phyloP scores from a whole-genome alignment of 2,329 filamentous ascomycete species.

The Ceratocystis cubensis region DNA sequence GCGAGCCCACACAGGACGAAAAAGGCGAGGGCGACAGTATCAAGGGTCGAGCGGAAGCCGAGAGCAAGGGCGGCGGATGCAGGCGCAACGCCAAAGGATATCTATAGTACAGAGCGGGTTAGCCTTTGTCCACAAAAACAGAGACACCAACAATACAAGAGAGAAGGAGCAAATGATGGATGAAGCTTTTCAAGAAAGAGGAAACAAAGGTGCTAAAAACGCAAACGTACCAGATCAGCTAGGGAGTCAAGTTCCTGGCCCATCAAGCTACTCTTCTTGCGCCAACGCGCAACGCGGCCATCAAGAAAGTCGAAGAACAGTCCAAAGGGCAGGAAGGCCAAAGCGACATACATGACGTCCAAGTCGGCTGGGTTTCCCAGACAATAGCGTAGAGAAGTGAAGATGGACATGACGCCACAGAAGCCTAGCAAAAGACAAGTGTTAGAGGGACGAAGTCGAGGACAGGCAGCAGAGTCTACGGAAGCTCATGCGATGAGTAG shows the following conservation, averaged over 20 bases:
- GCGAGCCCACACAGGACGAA: slow-evolving; percentile 94
- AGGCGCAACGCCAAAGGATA: slow-evolving; percentile 89
- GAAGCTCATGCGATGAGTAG: not conserved
- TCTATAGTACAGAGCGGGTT: slow-evolving; percentile 38
- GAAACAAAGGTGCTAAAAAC: not conserved
- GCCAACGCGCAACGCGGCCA: slow-evolving; percentile 90
- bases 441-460: not conserved
- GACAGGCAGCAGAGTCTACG: not conserved
- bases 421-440: slow-evolving; percentile 39
- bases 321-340: slow-evolving; percentile 80
- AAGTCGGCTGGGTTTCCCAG: slow-evolving; percentile 55
- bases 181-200: not conserved
- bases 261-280: slow-evolving; percentile 95
- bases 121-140: not conserved
- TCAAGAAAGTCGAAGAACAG: slow-evolving; percentile 98
- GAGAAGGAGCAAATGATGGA: not conserved
- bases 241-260: slow-evolving; percentile 94
- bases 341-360: slow-evolving; percentile 65
- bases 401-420: slow-evolving; percentile 88
- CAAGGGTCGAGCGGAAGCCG: slow-evolving; percentile 69
- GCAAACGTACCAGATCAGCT: slow-evolving; percentile 67
- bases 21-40: slow-evolving; percentile 68
- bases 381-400: slow-evolving; percentile 89
- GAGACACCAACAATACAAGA: not conserved
- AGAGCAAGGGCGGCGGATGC: slow-evolving; percentile 79